These are phyloP conservation scores for Alternaria dauci DNA, from an alignment of 2,329 filamentous ascomycete genomes.

Conservation along the genomic window DNA sequence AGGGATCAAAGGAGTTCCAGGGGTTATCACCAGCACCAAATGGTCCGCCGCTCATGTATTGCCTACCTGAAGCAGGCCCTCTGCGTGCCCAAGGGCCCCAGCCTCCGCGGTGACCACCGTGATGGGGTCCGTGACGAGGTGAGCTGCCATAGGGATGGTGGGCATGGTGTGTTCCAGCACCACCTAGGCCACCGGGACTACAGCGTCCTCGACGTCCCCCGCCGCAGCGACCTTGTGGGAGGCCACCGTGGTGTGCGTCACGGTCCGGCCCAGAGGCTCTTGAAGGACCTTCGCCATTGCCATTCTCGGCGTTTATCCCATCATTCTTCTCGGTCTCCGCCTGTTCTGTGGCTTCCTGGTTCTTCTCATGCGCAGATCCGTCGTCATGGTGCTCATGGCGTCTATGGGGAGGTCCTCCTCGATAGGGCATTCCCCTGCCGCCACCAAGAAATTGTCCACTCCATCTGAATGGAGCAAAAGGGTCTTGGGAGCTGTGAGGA, in stretches of 20 bases:
- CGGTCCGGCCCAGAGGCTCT: constrained; percentile 38
- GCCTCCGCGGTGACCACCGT: constrained; percentile 28
- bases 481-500: constrained; percentile 22
- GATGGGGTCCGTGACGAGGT: constrained; percentile 26
- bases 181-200: constrained; percentile 32
- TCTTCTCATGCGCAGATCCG: constrained; percentile 9
- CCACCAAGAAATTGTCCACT: constrained; percentile 42
- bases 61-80: constrained; percentile 20
- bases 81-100: constrained; percentile 38
- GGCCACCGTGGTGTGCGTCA: constrained; percentile 23
- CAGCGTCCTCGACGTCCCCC: constrained; percentile 31
- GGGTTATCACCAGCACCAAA: constrained; percentile 18
- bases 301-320: constrained; percentile 28
- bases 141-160: constrained; percentile 14
- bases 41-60: constrained; percentile 13
- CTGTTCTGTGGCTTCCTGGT: constrained; percentile 12
- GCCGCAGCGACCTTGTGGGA: constrained; percentile 27
- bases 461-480: constrained; percentile 48
- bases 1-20: constrained; percentile 33
- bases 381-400: constrained; percentile 35
- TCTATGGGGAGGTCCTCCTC: constrained; percentile 38
- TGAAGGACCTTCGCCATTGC: constrained; percentile 44
- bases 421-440: constrained; percentile 37
- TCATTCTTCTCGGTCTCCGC: constrained; percentile 20
- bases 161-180: constrained; percentile 26